These are phyloP conservation scores for Penicillium janthinellum DNA, from an alignment of 2,329 filamentous ascomycete genomes.

Conservation along the genomic window DNA sequence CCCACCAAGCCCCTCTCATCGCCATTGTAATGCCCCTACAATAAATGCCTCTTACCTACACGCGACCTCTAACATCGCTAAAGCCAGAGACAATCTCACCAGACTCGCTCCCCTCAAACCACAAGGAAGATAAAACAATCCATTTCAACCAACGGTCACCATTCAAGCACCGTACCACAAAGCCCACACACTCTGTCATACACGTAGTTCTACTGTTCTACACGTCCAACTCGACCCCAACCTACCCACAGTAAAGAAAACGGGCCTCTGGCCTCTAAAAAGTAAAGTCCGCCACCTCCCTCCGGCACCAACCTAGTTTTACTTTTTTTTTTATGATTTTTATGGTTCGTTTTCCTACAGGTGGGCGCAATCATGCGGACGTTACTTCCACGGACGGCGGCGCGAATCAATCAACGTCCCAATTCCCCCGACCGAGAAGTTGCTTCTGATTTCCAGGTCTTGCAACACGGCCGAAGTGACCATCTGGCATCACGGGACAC, in stretches of 20 bases:
- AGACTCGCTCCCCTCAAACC: not conserved
- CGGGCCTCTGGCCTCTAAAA: not conserved
- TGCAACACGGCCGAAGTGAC: not conserved
- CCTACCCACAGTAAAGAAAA: not conserved
- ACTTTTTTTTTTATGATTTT: not conserved
- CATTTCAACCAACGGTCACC: not conserved
- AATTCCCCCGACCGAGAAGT: constrained; percentile 16
- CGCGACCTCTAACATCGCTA: not conserved
- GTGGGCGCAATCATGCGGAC: not conserved
- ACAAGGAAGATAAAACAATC: not conserved
- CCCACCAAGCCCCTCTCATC: not conserved
- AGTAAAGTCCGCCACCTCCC: not conserved
- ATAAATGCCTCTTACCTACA: not conserved
- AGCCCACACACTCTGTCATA: constrained; percentile 2
- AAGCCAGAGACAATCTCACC: not conserved
- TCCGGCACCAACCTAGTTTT: constrained; percentile 12
- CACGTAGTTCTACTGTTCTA: not conserved
- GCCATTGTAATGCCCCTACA: too few relatives aligned
- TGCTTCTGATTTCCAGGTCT: not conserved
- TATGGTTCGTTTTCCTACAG: not conserved
- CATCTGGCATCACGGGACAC: not conserved
- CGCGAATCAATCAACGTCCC: constrained; percentile 20
- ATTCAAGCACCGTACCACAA: not conserved
- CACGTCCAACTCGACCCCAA: not conserved
- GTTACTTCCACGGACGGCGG: constrained; percentile 5